Conservation (phyloP, 495 filamentous ascomycete species). For the Daldinia loculata region DNA sequence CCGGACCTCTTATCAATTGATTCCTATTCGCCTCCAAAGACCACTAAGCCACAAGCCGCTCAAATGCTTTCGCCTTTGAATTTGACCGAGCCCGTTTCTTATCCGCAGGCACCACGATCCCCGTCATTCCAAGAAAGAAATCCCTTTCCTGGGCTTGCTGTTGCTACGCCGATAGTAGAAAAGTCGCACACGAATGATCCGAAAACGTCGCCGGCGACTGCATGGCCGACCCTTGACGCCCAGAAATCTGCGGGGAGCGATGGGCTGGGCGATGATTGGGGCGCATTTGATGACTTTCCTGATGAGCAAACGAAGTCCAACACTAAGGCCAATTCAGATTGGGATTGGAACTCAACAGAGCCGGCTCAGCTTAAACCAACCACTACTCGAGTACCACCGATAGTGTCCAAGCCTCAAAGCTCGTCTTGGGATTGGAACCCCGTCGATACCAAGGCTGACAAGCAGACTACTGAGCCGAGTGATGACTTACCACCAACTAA, state of each 20-base stretch:
- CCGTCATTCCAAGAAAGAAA: slow-evolving; percentile 61
- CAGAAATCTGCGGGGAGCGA: slow-evolving; percentile 38
- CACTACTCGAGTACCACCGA: slow-evolving; percentile 7
- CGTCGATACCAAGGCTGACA: slow-evolving; percentile 33
- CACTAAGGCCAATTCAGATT: slow-evolving; percentile 39
- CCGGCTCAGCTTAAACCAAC: slow-evolving; percentile 21
- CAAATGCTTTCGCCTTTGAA: slow-evolving; percentile 35
- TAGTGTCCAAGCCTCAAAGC: slow-evolving; percentile 12
- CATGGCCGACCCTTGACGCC: slow-evolving; percentile 51
- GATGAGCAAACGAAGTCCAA: slow-evolving; percentile 34
- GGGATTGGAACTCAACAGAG: slow-evolving; percentile 56
- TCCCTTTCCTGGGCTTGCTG: slow-evolving; percentile 54
- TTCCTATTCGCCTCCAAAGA: slow-evolving; percentile 20
- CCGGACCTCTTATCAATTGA: slow-evolving; percentile 29
- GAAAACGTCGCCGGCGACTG: slow-evolving; percentile 54
- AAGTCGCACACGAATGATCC: slow-evolving; percentile 40
- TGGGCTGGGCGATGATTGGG: slow-evolving; percentile 64
- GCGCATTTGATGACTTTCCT: slow-evolving; percentile 63
- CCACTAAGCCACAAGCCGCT: slow-evolving; percentile 44
- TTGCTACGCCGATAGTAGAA: slow-evolving; percentile 51
- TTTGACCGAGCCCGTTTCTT: slow-evolving; percentile 42
- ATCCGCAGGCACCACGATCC: slow-evolving; percentile 59
- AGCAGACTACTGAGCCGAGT: slow-evolving; percentile 29
- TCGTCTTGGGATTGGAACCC: slow-evolving; percentile 45
- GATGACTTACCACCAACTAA: slow-evolving; percentile 75